A percentile compares a stretch with the other conserved stretches of the same genome.
Evolutionary conservation across 2,329 filamentous ascomycete species (phyloP).

Genomic region (Hyphodiscus sp.): DNA sequence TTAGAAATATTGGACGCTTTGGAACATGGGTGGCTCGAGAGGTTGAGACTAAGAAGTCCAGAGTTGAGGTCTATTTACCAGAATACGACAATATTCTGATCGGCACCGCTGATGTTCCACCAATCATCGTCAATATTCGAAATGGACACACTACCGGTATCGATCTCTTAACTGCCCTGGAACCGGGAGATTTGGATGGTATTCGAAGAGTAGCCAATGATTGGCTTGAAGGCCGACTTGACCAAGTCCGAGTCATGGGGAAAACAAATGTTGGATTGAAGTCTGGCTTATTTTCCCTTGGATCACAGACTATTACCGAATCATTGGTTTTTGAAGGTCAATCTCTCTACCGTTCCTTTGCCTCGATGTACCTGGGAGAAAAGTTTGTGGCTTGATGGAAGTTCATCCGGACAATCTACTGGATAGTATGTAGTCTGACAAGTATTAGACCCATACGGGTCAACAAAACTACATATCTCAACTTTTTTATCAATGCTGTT

Average conservation of each 20-base stretch:
- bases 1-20: slow-evolving; percentile 69
- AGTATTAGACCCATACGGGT: slow-evolving; percentile 10
- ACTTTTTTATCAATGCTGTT: slow-evolving; percentile 4
- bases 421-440: slow-evolving; percentile 13
- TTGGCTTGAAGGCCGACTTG: slow-evolving; percentile 75
- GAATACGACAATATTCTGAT: slow-evolving; percentile 73
- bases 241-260: slow-evolving; percentile 63
- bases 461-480: slow-evolving; percentile 6
- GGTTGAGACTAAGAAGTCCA: slow-evolving; percentile 66
- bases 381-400: slow-evolving; percentile 39
- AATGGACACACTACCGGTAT: slow-evolving; percentile 72
- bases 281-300: slow-evolving; percentile 73
- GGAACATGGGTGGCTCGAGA: slow-evolving; percentile 75
- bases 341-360: slow-evolving; percentile 60
- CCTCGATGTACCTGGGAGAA: slow-evolving; percentile 54
- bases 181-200: slow-evolving; percentile 68
- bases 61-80: slow-evolving; percentile 72
- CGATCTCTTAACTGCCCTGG: slow-evolving; percentile 71
- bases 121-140: slow-evolving; percentile 67
- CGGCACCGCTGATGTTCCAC: slow-evolving; percentile 70
- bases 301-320: slow-evolving; percentile 69
- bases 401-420: slow-evolving; percentile 6
- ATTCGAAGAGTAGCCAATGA: slow-evolving; percentile 79
- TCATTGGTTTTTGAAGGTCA: slow-evolving; percentile 77
- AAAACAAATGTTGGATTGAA: slow-evolving; percentile 68